Percentiles rank a stretch among this genome's conserved stretches.
Conservation (phyloP, 768 basidiomycete species). For the Coprinopsis cinerea region DNA sequence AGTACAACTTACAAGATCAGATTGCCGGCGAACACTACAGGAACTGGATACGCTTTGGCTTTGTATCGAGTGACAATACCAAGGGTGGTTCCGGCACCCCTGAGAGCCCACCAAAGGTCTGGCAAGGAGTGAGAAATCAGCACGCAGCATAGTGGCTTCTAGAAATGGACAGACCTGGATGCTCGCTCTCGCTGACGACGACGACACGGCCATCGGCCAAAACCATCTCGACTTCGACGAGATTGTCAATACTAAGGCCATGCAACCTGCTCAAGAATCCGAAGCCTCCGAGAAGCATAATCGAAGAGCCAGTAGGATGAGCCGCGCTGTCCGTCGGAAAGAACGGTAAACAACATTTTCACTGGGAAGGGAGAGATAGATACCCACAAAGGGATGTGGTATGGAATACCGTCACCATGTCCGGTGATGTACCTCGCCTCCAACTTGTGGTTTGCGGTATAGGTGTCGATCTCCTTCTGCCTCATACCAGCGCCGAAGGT, state of each 20-base stretch:
- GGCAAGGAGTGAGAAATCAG: neutral
- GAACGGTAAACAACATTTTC: slow-evolving; percentile 2
- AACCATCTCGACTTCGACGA: slow-evolving; percentile 90
- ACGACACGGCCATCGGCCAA: slow-evolving; percentile 86
- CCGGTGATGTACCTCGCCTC: slow-evolving; percentile 50
- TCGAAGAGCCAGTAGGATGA: slow-evolving; percentile 72
- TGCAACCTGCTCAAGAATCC: slow-evolving; percentile 80
- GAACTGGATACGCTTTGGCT: slow-evolving; percentile 82
- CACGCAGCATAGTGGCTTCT: neutral
- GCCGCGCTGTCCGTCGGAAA: slow-evolving; percentile 46
- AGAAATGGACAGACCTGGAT: slow-evolving; percentile 57
- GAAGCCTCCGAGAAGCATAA: slow-evolving; percentile 84
- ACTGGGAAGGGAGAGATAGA: slow-evolving; percentile 12
- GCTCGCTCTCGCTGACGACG: slow-evolving; percentile 63
- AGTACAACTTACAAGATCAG: slow-evolving; percentile 70
- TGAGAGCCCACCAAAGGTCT: slow-evolving; percentile 88
- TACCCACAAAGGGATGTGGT: slow-evolving; percentile 76
- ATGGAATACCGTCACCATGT: slow-evolving; percentile 54
- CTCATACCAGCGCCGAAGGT: slow-evolving; percentile 83
- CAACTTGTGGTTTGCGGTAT: slow-evolving; percentile 62
- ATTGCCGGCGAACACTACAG: slow-evolving; percentile 89
- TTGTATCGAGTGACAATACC: slow-evolving; percentile 89
- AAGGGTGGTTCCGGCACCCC: slow-evolving; percentile 77
- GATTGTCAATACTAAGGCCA: slow-evolving; percentile 83
- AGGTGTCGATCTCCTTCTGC: slow-evolving; percentile 80